Percentiles rank a stretch among this genome's conserved stretches.
phyloP scores from a whole-genome alignment of 805 yeast species.

The Candida stauntonica region DNA sequence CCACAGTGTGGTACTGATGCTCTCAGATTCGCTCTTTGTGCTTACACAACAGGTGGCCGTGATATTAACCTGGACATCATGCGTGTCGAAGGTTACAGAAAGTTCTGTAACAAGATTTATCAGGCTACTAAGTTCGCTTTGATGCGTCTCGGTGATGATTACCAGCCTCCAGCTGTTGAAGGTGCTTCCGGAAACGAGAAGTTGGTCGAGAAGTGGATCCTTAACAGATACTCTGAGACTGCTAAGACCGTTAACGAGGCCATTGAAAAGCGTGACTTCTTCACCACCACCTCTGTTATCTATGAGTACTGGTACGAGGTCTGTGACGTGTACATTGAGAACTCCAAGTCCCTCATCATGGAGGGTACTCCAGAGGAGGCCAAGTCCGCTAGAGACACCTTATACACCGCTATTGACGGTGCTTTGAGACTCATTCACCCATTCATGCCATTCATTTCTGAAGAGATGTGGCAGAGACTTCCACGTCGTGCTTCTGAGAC shows the following conservation, averaged over 20 bases:
- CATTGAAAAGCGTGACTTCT: constrained; percentile 83
- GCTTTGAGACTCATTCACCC: constrained; percentile 93
- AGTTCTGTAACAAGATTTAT: constrained; percentile 98
- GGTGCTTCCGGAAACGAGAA: constrained; percentile 74
- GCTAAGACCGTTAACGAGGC: constrained; percentile 58
- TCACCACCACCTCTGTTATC: constrained; percentile 78
- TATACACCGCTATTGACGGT: constrained; percentile 88
- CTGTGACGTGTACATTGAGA: constrained; percentile 97
- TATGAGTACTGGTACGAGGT: constrained; percentile 95
- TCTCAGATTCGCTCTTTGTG: constrained; percentile 94
- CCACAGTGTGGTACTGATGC: constrained; percentile 99
- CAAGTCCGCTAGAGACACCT: constrained; percentile 88
- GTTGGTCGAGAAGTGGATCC: constrained; percentile 94
- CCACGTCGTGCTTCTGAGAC: constrained; percentile 78
- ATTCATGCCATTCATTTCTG: constrained; percentile 96
- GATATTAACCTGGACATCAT: constrained; percentile 94
- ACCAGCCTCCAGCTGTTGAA: constrained; percentile 67
- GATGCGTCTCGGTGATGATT: constrained; percentile 87
- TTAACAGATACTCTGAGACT: constrained; percentile 76
- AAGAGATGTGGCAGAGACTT: constrained; percentile 98
- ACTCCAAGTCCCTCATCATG: constrained; percentile 85
- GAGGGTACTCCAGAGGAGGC: constrained; percentile 86
- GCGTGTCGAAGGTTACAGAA: constrained; percentile 98
- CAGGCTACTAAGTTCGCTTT: constrained; percentile 97
- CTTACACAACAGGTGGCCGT: constrained; percentile 97